phyloP scores from a whole-genome alignment of 2,329 filamentous ascomycete species.

The Aspergillus texensis region DNA sequence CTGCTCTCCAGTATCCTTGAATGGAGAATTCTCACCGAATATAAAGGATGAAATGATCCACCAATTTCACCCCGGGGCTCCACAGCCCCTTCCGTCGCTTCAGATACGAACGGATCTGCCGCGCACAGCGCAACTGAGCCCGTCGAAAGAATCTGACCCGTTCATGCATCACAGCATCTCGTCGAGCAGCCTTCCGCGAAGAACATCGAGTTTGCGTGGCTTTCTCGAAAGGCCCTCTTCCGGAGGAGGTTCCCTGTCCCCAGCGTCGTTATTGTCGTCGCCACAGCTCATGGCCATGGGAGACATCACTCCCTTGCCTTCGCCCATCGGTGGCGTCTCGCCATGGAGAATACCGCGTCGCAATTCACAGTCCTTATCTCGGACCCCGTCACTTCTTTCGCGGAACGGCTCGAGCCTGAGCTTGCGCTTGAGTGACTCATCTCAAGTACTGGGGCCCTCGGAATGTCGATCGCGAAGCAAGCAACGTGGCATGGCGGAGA shows the following conservation, averaged over 20 bases:
- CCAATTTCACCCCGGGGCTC: constrained; percentile 10
- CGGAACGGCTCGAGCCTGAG: constrained; percentile 39
- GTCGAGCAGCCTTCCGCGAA: constrained; percentile 45
- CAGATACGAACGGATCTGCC: constrained; percentile 41
- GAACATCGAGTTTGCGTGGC: constrained; percentile 49
- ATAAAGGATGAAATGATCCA: constrained; percentile 15
- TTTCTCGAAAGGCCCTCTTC: constrained; percentile 41
- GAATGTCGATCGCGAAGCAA: constrained; percentile 36
- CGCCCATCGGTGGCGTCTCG: constrained; percentile 59
- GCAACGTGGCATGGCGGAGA: constrained; percentile 46
- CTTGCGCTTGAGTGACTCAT: constrained; percentile 40
- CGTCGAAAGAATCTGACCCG: constrained; percentile 36
- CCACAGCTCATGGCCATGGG: constrained; percentile 75
- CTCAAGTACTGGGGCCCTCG: constrained; percentile 34
- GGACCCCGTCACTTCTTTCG: constrained; percentile 45
- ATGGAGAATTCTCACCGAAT: constrained; percentile 7
- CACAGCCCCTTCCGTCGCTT: constrained; percentile 29
- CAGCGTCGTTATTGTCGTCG: constrained; percentile 71
- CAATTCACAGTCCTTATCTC: constrained; percentile 50
- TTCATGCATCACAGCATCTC: constrained; percentile 45
- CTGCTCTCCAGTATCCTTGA: constrained; percentile 12
- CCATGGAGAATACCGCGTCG: constrained; percentile 58
- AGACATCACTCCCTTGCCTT: constrained; percentile 78
- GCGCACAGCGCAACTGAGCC: constrained; percentile 27
- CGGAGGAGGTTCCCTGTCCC: constrained; percentile 52